Evolutionary conservation across 331 rosid species (phyloP), one percentile per base, ranked within the genome.

Genomic region (Arachis monticola): DNA sequence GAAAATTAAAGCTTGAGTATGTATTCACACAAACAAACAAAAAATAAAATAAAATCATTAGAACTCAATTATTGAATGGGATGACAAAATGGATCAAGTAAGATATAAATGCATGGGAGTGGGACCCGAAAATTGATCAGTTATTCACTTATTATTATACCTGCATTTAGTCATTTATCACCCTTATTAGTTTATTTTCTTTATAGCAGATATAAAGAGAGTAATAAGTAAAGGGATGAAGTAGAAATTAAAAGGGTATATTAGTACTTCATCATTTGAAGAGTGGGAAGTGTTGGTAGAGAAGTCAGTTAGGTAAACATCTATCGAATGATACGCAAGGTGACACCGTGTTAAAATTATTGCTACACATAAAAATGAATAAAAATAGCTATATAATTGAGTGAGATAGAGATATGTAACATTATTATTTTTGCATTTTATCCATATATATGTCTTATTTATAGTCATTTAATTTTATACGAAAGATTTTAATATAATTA

Each of bases 241-340:
- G 51, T 60, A 77, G 46, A 57, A 52, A 32, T 32, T 32, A 32
- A 32, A 82, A 53, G 81, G 76, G 73, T 58, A 58, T 32, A 61
- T 59, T 51, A 68, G 83, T 83, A 80, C 59, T 72, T 77, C 5
- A 60, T 2, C 5, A 63, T 62, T 62, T n/a, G 73, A 74, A 22
- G 76, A 66, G 65, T 35, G 51, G 52, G 14, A 73, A 35, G 64
- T 77, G 4, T 27, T 22, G 47, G 58, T 8, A 53, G 41, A 81
- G 77, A 77, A 84, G 81, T 30, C 75, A 78, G 85, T 74, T 85
- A 81, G 83, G 85, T 75, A 85, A 75, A 85, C 81, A 70, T 78
- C 67, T 82, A 52, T 65, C 70, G 50, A 79, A 74, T 55, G 68
- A 55, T 61, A 55, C 52, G 72, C 47, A 80, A 60, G 45, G 61